Conservation (phyloP, 164 flowering plant species). For the Vitis rupestris region DNA sequence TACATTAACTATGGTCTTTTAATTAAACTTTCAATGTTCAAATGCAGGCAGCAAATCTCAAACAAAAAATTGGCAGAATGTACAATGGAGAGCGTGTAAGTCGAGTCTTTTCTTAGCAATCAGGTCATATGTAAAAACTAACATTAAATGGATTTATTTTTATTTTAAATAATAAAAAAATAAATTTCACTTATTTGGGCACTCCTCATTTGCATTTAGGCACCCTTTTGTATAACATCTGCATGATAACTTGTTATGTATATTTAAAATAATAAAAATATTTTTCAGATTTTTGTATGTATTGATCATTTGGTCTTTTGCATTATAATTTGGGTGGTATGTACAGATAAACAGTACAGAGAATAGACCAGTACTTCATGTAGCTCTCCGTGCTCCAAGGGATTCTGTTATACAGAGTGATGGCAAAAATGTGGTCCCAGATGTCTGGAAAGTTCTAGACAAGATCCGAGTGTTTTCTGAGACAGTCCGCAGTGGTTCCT, state of each 20-base stretch:
- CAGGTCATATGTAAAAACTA: background rate
- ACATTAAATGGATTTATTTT: background rate
- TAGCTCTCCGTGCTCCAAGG: constrained; percentile 91
- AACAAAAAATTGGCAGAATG: constrained; percentile 78
- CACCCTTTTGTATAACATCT: background rate
- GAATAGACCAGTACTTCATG: constrained; percentile 90
- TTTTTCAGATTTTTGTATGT: too few species aligned
- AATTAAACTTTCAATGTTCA: constrained; percentile 6
- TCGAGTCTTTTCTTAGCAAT: background rate
- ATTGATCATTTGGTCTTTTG: background rate
- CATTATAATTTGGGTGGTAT: background rate
- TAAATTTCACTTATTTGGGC: background rate
- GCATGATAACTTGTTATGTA: too few species aligned
- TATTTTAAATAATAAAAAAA: too few species aligned
- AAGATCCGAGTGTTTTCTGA: constrained; percentile 85
- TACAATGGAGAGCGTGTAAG: constrained; percentile 82
- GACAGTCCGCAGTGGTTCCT: constrained; percentile 81
- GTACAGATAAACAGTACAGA: constrained; percentile 89
- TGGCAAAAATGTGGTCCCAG: constrained; percentile 92
- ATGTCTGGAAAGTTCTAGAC: constrained; percentile 93
- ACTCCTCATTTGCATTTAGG: background rate
- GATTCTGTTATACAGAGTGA: constrained; percentile 70
- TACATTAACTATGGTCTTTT: background rate
- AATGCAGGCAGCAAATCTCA: constrained; percentile 76
- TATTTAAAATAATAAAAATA: too few species aligned